Percentiles rank a stretch among this genome's conserved stretches.
These are phyloP conservation scores for Solanum bulbocastanum DNA, from an alignment of 257 asterid species.

Conservation along the genomic window DNA sequence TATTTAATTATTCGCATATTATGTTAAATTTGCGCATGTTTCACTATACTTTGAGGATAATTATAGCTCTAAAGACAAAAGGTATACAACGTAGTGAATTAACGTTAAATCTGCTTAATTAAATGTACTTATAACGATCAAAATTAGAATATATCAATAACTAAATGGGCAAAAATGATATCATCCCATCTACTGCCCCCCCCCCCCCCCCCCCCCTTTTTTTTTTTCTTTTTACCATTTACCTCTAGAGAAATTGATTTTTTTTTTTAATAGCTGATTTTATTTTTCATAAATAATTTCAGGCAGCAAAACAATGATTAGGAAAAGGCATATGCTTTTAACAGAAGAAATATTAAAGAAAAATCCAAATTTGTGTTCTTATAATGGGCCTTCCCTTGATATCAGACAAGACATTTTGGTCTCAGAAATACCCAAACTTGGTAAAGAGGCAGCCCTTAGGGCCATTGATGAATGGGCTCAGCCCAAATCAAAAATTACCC, in stretches of 20 bases:
- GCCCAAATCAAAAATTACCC: not conserved
- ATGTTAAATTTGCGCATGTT: too few species aligned
- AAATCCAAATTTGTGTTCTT: not conserved
- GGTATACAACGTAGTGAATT: too few species aligned
- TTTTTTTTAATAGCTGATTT: not conserved
- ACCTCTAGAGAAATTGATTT: not conserved
- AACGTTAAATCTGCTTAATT: not conserved
- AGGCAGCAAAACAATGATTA: conserved; percentile 1
- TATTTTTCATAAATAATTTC: not conserved
- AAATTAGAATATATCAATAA: not conserved
- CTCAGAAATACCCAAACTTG: not conserved
- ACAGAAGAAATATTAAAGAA: conserved; percentile 2
- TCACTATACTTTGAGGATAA: too few species aligned
- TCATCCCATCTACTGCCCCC: too few species aligned
- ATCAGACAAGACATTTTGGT: not conserved
- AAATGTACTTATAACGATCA: not conserved
- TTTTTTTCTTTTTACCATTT: not conserved
- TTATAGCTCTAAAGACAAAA: too few species aligned
- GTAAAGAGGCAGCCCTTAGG: not conserved
- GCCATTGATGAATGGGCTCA: not conserved
- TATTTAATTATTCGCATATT: too few species aligned
- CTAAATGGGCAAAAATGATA: not conserved
- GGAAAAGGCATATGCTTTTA: conserved; percentile 1
- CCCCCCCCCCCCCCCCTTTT: too few species aligned
- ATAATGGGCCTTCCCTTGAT: not conserved